Percentiles rank a stretch among this genome's conserved stretches.
Evolutionary conservation across 2,329 filamentous ascomycete genomes (phyloP).

Genomic region (Curvularia hawaiiensis): DNA sequence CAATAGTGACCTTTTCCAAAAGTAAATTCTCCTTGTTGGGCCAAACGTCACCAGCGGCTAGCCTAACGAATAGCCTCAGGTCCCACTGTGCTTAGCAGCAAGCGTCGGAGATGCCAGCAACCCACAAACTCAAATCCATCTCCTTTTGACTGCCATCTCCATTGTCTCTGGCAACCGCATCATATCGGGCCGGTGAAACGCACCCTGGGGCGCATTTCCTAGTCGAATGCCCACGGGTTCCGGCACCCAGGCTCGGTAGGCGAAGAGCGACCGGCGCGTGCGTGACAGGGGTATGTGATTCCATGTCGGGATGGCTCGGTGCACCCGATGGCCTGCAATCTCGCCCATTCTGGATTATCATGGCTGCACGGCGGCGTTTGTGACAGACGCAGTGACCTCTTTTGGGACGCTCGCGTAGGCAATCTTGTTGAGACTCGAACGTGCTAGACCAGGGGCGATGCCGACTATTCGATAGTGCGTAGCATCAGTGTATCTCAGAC

Average conservation of each 20-base stretch:
- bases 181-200: slow-evolving; percentile 8
- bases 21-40: slow-evolving; percentile 13
- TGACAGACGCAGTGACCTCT: slow-evolving; percentile 16
- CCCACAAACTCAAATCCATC: slow-evolving; percentile 2
- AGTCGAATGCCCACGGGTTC: slow-evolving; percentile 3
- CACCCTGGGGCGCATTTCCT: slow-evolving; percentile 6
- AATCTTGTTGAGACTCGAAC: slow-evolving; percentile 16
- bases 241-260: slow-evolving; percentile 8
- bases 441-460: slow-evolving; percentile 16
- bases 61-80: slow-evolving; percentile 1
- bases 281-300: slow-evolving; percentile 8
- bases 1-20: not conserved
- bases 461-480: slow-evolving; percentile 17
- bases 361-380: slow-evolving; percentile 13
- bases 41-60: slow-evolving; percentile 14
- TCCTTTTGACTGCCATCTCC: slow-evolving; percentile 2
- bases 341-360: slow-evolving; percentile 11
- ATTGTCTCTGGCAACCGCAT: slow-evolving; percentile 2
- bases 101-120: slow-evolving; percentile 7
- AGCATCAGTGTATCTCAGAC: slow-evolving; percentile 16
- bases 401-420: slow-evolving; percentile 8
- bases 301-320: slow-evolving; percentile 8
- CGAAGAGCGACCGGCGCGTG: slow-evolving; percentile 17
- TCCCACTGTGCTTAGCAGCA: slow-evolving; percentile 9
- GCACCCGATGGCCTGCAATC: slow-evolving; percentile 6